These are phyloP conservation scores for Persicaria tinctoria DNA, from an alignment of 148 eudicot genomes.

Conservation along the genomic window DNA sequence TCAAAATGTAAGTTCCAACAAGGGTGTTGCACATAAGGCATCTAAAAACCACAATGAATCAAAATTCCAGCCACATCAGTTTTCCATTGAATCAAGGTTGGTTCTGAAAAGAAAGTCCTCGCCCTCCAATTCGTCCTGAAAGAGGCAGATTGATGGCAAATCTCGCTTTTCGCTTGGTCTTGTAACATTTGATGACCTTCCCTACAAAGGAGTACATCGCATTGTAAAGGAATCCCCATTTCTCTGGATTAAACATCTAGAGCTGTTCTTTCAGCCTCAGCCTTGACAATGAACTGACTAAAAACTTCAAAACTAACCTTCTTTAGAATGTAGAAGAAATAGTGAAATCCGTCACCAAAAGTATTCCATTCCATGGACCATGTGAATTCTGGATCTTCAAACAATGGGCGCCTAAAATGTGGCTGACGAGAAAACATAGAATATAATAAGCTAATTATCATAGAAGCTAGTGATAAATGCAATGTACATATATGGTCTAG, in stretches of 20 bases:
- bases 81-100: constrained; percentile 29
- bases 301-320: constrained; percentile 45
- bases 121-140: constrained; percentile 76
- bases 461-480: background rate
- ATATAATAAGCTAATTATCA: background rate
- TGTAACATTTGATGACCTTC: constrained; percentile 34
- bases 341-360: constrained; percentile 95
- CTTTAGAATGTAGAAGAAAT: constrained; percentile 76
- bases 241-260: background rate
- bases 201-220: constrained; percentile 38
- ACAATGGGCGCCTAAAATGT: constrained; percentile 83
- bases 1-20: background rate
- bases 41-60: background rate
- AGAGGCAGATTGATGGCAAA: constrained; percentile 37
- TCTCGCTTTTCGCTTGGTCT: constrained; percentile 20
- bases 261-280: background rate
- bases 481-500: background rate
- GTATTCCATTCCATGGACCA: constrained; percentile 88
- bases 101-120: constrained; percentile 78
- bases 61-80: background rate
- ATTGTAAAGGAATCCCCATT: background rate
- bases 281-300: background rate
- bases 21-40: background rate
- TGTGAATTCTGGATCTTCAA: constrained; percentile 59
- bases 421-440: constrained; percentile 41